phyloP scores from a whole-genome alignment of 345 rosid genomes.

The Xanthoceras sorbifolium region DNA sequence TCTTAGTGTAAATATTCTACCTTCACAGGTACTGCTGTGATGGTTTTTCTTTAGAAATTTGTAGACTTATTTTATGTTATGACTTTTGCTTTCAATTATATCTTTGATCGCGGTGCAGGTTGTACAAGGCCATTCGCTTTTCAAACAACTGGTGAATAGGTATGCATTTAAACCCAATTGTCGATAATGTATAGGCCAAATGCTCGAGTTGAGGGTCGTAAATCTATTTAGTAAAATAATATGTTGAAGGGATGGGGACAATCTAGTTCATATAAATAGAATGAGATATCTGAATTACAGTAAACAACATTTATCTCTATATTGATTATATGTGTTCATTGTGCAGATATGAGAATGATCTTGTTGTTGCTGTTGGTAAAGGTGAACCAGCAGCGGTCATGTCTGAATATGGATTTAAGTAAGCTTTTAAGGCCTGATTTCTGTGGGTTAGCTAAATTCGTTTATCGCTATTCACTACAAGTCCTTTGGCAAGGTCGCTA shows the following conservation, averaged over 20 bases:
- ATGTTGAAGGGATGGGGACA: background rate
- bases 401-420: constrained; percentile 89
- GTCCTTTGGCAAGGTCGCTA: background rate
- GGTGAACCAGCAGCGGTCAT: constrained; percentile 89
- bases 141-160: constrained; percentile 66
- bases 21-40: constrained; percentile 58
- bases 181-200: background rate
- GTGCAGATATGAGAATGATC: constrained; percentile 64
- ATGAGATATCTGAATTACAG: background rate
- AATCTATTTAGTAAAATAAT: background rate
- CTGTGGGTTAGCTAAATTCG: constrained; percentile 13
- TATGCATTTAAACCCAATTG: constrained; percentile 19
- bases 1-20: constrained; percentile 55
- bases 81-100: background rate
- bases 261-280: background rate
- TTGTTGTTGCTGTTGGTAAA: constrained; percentile 84
- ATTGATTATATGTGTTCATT: background rate
- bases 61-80: background rate
- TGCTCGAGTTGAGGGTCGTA: background rate
- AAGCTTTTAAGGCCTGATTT: constrained; percentile 24
- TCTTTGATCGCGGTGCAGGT: constrained; percentile 45
- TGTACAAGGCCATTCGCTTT: constrained; percentile 85
- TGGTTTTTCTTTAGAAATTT: background rate
- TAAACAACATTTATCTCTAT: background rate
- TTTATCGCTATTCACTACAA: constrained; percentile 4